Conservation (phyloP, 352 stramenopile species). For the Phytopythium cucurbitacearum region DNA sequence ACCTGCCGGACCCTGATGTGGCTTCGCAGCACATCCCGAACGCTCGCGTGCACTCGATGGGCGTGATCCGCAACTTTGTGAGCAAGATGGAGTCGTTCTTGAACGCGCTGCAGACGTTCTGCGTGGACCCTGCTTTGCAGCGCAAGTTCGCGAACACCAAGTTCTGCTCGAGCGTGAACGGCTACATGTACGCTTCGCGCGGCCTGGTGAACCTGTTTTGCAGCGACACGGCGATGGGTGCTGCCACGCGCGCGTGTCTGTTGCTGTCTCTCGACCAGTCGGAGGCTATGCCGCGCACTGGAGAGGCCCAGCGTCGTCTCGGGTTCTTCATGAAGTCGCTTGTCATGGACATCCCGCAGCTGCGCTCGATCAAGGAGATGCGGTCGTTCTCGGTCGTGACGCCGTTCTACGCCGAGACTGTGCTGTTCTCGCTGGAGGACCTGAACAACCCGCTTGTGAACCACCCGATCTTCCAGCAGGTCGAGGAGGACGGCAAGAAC, state of each 20-base stretch:
- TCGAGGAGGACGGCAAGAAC: slow-evolving; percentile 81
- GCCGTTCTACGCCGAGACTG: slow-evolving; percentile 79
- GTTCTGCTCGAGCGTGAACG: slow-evolving; percentile 61
- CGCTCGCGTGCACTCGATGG: slow-evolving; percentile 67
- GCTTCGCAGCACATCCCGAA: slow-evolving; percentile 66
- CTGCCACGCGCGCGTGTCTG: slow-evolving; percentile 59
- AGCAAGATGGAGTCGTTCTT: slow-evolving; percentile 81
- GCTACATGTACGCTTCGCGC: slow-evolving; percentile 62
- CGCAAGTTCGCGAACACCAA: slow-evolving; percentile 78
- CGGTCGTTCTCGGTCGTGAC: slow-evolving; percentile 83
- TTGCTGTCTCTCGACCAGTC: slow-evolving; percentile 59
- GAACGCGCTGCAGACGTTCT: slow-evolving; percentile 63
- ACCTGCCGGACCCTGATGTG: slow-evolving; percentile 73
- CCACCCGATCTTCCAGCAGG: slow-evolving; percentile 82
- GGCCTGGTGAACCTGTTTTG: slow-evolving; percentile 71
- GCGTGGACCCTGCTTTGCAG: slow-evolving; percentile 49
- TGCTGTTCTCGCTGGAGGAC: slow-evolving; percentile 76
- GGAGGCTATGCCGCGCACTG: slow-evolving; percentile 61
- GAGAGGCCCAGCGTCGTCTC: slow-evolving; percentile 66
- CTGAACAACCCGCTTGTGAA: slow-evolving; percentile 81
- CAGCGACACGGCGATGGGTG: slow-evolving; percentile 70
- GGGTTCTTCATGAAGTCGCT: slow-evolving; percentile 88
- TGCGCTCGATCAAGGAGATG: slow-evolving; percentile 81
- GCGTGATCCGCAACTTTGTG: slow-evolving; percentile 87
- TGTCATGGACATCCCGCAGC: slow-evolving; percentile 80